These are phyloP conservation scores for Rhodosorus marinus DNA, from an alignment of 23 red algal genomes.

Conservation along the genomic window DNA sequence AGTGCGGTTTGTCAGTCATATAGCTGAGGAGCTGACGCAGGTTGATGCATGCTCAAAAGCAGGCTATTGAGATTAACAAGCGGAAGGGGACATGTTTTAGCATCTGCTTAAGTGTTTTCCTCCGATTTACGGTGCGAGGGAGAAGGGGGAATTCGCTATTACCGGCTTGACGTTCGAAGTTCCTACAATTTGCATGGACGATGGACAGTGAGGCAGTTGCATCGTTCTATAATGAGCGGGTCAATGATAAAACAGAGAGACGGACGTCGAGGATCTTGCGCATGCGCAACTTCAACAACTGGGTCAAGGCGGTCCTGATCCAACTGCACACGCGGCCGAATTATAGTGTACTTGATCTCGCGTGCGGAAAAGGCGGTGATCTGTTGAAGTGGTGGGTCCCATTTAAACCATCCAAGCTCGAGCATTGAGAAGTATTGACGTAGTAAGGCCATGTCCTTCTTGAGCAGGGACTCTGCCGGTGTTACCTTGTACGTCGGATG, in stretches of 20 bases:
- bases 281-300: slow-evolving; percentile 93
- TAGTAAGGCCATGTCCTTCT: no score
- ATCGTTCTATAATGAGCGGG: slow-evolving; percentile 53
- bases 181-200: background rate
- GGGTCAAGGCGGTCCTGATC: slow-evolving; percentile 87
- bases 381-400: slow-evolving; percentile 55
- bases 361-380: slow-evolving; percentile 91
- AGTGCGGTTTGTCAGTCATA: no score
- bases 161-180: no score
- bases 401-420: slow-evolving; percentile 1
- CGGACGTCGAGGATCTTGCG: slow-evolving; percentile 34
- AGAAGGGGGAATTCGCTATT: no score
- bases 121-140: no score
- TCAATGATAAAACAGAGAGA: slow-evolving; percentile 40
- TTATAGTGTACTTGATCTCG: slow-evolving; percentile 61
- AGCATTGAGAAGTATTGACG: no score
- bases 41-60: no score
- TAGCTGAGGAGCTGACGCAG: no score
- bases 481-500: slow-evolving; percentile 66
- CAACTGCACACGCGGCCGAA: slow-evolving; percentile 61
- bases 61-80: no score
- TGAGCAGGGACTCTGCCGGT: no score
- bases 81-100: no score
- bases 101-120: no score
- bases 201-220: slow-evolving; percentile 52